Base-by-base conservation (phyloP, 768 basidiomycete genomes). In the Kwoniella shandongensis region DNA sequence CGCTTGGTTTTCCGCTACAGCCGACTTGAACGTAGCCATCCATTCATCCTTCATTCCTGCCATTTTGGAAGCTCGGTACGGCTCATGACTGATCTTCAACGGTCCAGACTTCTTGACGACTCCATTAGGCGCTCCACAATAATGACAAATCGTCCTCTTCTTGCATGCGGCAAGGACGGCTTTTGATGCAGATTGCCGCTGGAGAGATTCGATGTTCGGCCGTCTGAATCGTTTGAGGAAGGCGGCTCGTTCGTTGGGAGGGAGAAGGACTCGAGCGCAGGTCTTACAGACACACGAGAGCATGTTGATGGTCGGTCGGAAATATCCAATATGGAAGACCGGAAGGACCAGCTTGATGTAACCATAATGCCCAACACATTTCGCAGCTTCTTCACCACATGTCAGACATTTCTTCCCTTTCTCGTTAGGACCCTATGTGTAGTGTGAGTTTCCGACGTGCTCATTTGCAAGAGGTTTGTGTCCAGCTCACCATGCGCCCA, bases 321-420 rank as follows among this genome's bases (percentile, higher is more conserved):
- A 98, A 78, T 91, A 99, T 6, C 96, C 96, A 54, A 98, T 91
- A 74, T 99, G 96, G 76, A 98, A 99, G 18, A 98, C 93, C 0
- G 96, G 96, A 18, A 99, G 86, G 29, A 88, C 85, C 40, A 99
- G 83, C 77, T 96, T 97, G 79, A 99, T 97, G 78, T 98, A 98
- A 4, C 93, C 93, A 75, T 96, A 98, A 77, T 99, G 96, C 1
- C 96, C 96, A 22, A 96, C 93, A 73, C 96, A 99, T 60, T 96
- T 91, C 2, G 91, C 88, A 26, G 90, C 86, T 17, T 84, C 86
- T 61, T 91, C 84, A 7, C 91, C 91, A 70, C 96, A 99, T 0
- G 96, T 99, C 77, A 93, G 89, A 78, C 96, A 99, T 71, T 86
- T 88, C 25, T 88, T 84, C 57, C 81, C 83, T 80, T 98, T 98